Conservation (phyloP, 768 basidiomycete genomes). For the Coprinellus micaceus region DNA sequence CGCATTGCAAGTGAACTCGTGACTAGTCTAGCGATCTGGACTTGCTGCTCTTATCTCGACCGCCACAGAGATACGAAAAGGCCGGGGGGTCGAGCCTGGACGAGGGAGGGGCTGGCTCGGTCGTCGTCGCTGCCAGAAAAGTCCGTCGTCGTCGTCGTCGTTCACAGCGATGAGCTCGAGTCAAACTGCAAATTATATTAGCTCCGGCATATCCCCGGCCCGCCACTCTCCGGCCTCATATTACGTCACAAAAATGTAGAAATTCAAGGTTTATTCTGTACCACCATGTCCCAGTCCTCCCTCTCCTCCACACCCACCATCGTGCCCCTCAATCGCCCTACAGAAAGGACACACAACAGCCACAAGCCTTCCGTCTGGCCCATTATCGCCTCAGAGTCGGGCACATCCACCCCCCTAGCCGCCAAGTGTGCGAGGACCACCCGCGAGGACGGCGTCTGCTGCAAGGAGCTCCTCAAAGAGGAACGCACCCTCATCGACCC, state of each 20-base stretch:
- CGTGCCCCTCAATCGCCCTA: conserved; percentile 32
- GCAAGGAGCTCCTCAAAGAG: conserved; percentile 83
- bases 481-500: conserved; percentile 82
- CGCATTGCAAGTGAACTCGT: background rate
- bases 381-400: conserved; percentile 40
- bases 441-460: conserved; percentile 69
- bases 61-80: background rate
- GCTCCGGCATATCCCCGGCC: background rate
- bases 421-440: conserved; percentile 56
- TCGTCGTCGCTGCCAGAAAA: background rate
- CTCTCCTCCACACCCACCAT: conserved; percentile 21
- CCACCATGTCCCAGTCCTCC: conserved; percentile 21
- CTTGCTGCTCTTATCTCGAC: no score
- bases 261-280: background rate
- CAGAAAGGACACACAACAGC: conserved; percentile 16
- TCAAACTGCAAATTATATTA: background rate
- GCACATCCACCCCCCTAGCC: conserved; percentile 41
- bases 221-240: background rate
- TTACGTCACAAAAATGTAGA: background rate
- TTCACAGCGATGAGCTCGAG: background rate
- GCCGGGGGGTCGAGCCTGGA: background rate
- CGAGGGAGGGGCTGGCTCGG: background rate
- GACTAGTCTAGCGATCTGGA: background rate
- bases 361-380: conserved; percentile 64
- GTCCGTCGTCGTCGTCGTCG: background rate